phyloP scores from a whole-genome alignment of 2,329 filamentous ascomycete genomes.

The Trichoderma sp. region DNA sequence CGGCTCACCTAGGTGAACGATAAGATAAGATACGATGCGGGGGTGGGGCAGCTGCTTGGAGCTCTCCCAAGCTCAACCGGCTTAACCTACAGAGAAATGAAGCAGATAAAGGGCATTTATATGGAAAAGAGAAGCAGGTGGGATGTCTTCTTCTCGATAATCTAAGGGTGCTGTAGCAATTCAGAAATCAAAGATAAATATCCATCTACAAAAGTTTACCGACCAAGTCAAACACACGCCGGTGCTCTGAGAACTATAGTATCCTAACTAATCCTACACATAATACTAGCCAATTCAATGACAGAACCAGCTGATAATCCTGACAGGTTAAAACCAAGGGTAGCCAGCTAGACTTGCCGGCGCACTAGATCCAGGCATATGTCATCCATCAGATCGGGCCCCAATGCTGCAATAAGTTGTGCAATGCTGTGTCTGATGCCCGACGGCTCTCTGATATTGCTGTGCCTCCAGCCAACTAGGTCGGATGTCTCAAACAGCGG shows the following conservation, averaged over 20 bases:
- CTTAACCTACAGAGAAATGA: background rate
- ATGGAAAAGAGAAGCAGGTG: no score
- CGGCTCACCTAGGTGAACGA: constrained; percentile 33
- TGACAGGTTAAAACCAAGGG: background rate
- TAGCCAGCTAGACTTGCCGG: background rate
- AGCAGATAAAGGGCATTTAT: background rate
- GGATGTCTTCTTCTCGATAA: background rate
- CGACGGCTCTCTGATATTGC: constrained; percentile 46
- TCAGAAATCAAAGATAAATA: background rate
- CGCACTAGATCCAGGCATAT: constrained; percentile 57
- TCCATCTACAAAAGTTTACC: background rate
- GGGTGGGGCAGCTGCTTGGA: constrained; percentile 17
- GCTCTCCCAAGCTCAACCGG: background rate
- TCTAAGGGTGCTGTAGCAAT: background rate
- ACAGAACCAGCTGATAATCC: background rate
- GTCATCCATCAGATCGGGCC: constrained; percentile 53
- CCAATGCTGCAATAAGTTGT: constrained; percentile 64
- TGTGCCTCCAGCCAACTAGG: constrained; percentile 57
- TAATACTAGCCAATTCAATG: background rate
- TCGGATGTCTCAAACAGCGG: constrained; percentile 46
- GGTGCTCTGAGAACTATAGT: background rate
- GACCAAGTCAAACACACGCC: background rate
- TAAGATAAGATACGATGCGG: constrained; percentile 34
- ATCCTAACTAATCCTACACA: background rate
- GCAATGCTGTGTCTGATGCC: constrained; percentile 61